phyloP scores from a whole-genome alignment of 1,139 yeast species.

The Arxiozyma heterogenica region DNA sequence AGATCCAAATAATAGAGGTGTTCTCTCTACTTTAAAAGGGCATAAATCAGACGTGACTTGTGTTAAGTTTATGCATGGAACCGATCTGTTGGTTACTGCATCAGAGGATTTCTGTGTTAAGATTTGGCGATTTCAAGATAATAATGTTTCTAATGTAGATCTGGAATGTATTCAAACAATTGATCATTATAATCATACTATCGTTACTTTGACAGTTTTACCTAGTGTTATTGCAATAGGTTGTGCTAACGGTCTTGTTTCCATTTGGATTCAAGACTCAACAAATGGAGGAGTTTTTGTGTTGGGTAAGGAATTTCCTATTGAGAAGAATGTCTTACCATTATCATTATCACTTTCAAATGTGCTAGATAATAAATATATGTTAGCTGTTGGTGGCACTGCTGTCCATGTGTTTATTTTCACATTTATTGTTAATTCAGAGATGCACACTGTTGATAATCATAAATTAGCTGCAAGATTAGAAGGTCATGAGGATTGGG shows the following conservation, averaged over 20 bases:
- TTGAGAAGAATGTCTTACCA: slow-evolving; percentile 53
- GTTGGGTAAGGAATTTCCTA: slow-evolving; percentile 33
- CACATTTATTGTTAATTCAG: slow-evolving; percentile 34
- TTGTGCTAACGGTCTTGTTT: slow-evolving; percentile 52
- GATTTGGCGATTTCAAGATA: slow-evolving; percentile 43
- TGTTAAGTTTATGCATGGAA: slow-evolving; percentile 46
- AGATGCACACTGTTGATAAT: slow-evolving; percentile 9
- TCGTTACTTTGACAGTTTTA: slow-evolving; percentile 38
- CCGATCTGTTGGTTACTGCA: slow-evolving; percentile 46
- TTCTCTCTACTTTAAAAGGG: slow-evolving; percentile 46
- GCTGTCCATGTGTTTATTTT: slow-evolving; percentile 48
- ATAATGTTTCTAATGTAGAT: slow-evolving; percentile 3
- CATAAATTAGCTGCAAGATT: slow-evolving; percentile 44
- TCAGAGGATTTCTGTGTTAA: slow-evolving; percentile 56
- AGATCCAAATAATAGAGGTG: slow-evolving; percentile 37
- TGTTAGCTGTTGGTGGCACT: slow-evolving; percentile 83
- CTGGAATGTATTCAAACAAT: slow-evolving; percentile 33
- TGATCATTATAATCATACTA: slow-evolving; percentile 38
- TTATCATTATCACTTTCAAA: slow-evolving; percentile 48
- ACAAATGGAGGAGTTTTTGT: slow-evolving; percentile 20
- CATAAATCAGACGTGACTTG: slow-evolving; percentile 52
- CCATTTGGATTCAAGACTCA: slow-evolving; percentile 38
- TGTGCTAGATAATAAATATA: slow-evolving; percentile 32
- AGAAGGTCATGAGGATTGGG: slow-evolving; percentile 93
- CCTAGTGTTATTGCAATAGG: slow-evolving; percentile 46